phyloP scores from a whole-genome alignment of 2,329 filamentous ascomycete genomes.

The Fusarium illudens region DNA sequence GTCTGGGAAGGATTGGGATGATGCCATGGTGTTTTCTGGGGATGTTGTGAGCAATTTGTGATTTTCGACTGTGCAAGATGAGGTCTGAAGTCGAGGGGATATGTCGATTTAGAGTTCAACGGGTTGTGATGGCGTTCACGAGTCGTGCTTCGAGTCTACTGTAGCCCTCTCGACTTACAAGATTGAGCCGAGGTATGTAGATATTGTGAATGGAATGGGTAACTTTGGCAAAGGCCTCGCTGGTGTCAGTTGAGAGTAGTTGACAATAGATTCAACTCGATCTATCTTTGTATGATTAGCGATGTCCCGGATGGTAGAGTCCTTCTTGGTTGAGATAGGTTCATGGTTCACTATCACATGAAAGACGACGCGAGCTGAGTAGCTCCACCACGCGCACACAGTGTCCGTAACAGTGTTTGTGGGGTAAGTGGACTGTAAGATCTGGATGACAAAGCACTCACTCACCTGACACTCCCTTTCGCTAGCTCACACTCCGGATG shows the following conservation, averaged over 20 bases:
- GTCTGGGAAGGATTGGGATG: conserved; percentile 38
- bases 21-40: conserved; percentile 33
- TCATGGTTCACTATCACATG: conserved; percentile 14
- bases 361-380: neutral
- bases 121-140: neutral
- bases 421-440: conserved; percentile 10
- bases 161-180: conserved; percentile 20
- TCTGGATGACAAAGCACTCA: conserved; percentile 26
- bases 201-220: neutral
- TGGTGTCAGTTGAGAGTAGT: neutral
- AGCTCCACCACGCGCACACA: neutral
- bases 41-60: neutral
- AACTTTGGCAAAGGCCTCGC: neutral
- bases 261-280: neutral
- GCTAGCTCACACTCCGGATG: conserved; percentile 29
- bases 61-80: neutral
- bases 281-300: neutral
- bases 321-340: neutral
- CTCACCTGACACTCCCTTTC: neutral
- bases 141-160: conserved; percentile 12
- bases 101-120: conserved; percentile 23
- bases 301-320: neutral
- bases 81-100: neutral
- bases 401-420: neutral
- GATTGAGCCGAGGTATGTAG: conserved; percentile 15